A percentile compares a stretch with the other conserved stretches of the same genome.
Evolutionary conservation across 805 yeast genomes (phyloP).

Genomic region (Saturnispora besseyi): DNA sequence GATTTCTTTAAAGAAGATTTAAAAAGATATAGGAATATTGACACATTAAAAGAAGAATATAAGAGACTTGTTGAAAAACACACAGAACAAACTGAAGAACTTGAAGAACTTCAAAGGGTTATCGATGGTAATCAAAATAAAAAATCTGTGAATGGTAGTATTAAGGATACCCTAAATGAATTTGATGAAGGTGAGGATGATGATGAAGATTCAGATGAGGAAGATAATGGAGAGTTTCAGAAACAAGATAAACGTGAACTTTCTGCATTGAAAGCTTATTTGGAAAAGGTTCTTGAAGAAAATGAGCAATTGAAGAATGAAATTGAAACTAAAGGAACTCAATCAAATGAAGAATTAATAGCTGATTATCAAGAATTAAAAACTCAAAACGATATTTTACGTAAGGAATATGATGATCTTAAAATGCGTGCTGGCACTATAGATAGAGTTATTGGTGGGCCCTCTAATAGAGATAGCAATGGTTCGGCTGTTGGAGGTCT

Average conservation of each 20-base stretch:
- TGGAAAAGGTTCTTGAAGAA: slow-evolving; percentile 14
- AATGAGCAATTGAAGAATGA: slow-evolving; percentile 9
- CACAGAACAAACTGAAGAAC: slow-evolving; percentile 5
- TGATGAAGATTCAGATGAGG: not conserved
- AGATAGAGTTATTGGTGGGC: not conserved
- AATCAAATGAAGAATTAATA: not conserved
- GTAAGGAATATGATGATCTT: slow-evolving; percentile 2
- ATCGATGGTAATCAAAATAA: slow-evolving; percentile 11
- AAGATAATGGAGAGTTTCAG: slow-evolving; percentile 11
- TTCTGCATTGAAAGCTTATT: slow-evolving; percentile 11
- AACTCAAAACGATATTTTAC: not conserved
- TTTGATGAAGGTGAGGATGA: slow-evolving; percentile 4
- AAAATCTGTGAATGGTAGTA: slow-evolving; percentile 3
- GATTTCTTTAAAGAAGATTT: not conserved
- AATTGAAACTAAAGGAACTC: not conserved
- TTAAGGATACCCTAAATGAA: not conserved
- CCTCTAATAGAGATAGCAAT: not conserved
- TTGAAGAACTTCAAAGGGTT: slow-evolving; percentile 8
- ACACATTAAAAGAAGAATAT: slow-evolving; percentile 8
- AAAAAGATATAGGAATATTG: slow-evolving; percentile 6
- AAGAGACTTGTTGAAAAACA: not conserved
- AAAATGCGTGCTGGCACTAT: not conserved
- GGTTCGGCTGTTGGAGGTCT: not conserved
- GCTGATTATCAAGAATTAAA: slow-evolving; percentile 1
- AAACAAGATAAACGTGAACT: slow-evolving; percentile 12